phyloP scores from a whole-genome alignment of 2,329 filamentous ascomycete species.

The Fusarium subtropicale region DNA sequence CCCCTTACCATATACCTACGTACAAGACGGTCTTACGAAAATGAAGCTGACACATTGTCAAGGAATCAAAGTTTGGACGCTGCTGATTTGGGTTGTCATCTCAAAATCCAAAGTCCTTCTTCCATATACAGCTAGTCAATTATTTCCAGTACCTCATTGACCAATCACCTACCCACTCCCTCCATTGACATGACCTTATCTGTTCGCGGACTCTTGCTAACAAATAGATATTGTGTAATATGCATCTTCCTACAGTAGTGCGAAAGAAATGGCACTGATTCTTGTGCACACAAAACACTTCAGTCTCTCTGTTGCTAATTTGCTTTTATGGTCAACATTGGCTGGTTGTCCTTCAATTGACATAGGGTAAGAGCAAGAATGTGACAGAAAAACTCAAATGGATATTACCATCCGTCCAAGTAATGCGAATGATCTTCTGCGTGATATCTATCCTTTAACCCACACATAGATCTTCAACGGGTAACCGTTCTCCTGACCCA shows the following conservation, averaged over 20 bases:
- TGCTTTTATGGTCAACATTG: neutral
- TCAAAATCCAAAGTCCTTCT: constrained; percentile 24
- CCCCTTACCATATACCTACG: neutral
- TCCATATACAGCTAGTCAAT: constrained; percentile 2
- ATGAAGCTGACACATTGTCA: constrained; percentile 15
- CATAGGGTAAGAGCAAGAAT: neutral
- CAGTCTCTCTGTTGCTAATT: neutral
- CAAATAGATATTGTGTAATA: accelerated
- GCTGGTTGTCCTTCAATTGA: neutral
- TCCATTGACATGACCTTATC: neutral
- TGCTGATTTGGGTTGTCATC: constrained; percentile 11
- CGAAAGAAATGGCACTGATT: neutral
- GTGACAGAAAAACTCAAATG: neutral
- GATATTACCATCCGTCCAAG: neutral
- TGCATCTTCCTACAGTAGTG: accelerated
- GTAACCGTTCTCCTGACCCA: no score
- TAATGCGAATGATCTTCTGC: neutral
- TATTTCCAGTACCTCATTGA: neutral
- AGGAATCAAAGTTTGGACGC: constrained; percentile 1
- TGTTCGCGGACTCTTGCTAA: neutral
- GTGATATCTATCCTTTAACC: neutral
- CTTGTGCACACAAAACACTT: neutral
- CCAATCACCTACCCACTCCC: neutral
- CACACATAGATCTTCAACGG: neutral
- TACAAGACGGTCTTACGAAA: neutral